Evolutionary conservation across 2,329 filamentous ascomycete species (phyloP).

Genomic region (Cladosporium sp.): DNA sequence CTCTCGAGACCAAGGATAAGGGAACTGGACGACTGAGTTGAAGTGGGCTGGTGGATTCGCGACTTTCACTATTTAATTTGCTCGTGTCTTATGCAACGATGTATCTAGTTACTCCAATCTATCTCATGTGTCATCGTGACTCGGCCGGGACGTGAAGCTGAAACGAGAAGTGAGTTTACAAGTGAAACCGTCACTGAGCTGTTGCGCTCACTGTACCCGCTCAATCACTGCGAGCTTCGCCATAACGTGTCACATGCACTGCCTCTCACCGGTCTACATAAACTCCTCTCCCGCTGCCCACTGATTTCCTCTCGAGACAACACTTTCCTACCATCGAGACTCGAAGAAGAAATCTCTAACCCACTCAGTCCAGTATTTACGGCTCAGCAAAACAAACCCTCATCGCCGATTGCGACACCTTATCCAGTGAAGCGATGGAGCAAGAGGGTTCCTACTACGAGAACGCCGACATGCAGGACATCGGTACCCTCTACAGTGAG

Average conservation of each 20-base stretch:
- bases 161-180: not conserved
- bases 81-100: not conserved
- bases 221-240: not conserved
- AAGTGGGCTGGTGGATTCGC: not conserved
- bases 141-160: not conserved
- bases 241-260: not conserved
- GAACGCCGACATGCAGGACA: slow-evolving; percentile 1
- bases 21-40: not conserved
- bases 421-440: not conserved
- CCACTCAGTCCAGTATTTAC: not conserved
- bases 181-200: not conserved
- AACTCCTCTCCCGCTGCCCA: not conserved
- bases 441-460: not conserved
- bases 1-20: not conserved
- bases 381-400: not conserved
- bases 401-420: not conserved
- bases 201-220: not conserved
- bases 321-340: not conserved
- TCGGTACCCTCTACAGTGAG: not conserved
- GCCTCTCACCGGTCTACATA: not conserved
- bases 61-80: not conserved
- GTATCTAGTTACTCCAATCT: not conserved
- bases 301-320: not conserved
- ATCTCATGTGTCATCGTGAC: not conserved
- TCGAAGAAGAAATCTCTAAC: not conserved